Evolutionary conservation across 768 basidiomycete genomes (phyloP).

Genomic region (Coprinopsis sp.): DNA sequence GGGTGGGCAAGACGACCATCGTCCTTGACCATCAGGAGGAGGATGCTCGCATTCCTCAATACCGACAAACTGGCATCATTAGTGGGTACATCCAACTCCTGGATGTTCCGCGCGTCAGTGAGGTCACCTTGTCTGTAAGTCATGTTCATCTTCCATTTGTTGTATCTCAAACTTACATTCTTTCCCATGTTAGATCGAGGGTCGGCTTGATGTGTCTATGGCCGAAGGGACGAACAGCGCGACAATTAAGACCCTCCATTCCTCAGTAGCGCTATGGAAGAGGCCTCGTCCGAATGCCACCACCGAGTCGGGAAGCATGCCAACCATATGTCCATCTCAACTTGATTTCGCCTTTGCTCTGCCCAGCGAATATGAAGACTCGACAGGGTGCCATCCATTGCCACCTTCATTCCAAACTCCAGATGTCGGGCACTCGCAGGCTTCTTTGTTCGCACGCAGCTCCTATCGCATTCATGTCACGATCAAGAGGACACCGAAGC

Average conservation of each 20-base stretch:
- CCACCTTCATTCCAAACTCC: constrained; percentile 8
- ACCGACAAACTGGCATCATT: constrained; percentile 38
- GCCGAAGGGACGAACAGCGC: constrained; percentile 30
- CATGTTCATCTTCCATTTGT: not conserved
- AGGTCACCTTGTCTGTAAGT: constrained; percentile 44
- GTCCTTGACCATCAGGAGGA: constrained; percentile 45
- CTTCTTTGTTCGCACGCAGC: constrained; percentile 3
- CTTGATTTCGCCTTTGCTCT: constrained; percentile 7
- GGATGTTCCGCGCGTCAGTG: constrained; percentile 27
- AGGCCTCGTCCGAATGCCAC: not conserved
- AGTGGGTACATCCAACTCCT: constrained; percentile 41
- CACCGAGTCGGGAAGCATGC: not conserved
- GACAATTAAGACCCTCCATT: constrained; percentile 26
- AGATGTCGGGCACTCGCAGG: not conserved
- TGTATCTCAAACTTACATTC: not conserved
- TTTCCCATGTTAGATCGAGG: constrained; percentile 33
- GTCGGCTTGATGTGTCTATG: constrained; percentile 34
- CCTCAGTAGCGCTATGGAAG: constrained; percentile 5
- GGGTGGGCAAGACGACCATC: constrained; percentile 36
- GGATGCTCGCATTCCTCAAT: constrained; percentile 33
- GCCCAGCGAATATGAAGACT: constrained; percentile 2
- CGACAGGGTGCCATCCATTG: not conserved
- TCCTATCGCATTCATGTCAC: constrained; percentile 22
- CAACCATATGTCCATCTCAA: not conserved
- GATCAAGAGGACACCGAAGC: constrained; percentile 34